These are phyloP conservation scores for Harrya chromipes DNA, from an alignment of 768 basidiomycete genomes.

Conservation along the genomic window DNA sequence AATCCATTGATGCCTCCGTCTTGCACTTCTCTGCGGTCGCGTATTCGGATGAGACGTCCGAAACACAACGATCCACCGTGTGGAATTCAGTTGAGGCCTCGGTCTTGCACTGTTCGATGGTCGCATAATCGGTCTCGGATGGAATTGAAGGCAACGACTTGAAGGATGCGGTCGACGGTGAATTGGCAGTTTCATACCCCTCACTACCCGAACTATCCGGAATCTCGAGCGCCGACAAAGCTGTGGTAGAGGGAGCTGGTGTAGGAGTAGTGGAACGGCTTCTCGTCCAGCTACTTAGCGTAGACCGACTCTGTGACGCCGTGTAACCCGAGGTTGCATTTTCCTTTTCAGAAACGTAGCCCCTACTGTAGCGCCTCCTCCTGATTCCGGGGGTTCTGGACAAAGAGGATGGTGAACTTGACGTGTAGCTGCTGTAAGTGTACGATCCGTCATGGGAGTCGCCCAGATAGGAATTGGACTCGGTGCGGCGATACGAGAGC, in stretches of 20 bases:
- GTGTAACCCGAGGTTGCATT: slow-evolving; percentile 39
- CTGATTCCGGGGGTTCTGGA: slow-evolving; percentile 59
- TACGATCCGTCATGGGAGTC: slow-evolving; percentile 48
- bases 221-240: slow-evolving; percentile 29
- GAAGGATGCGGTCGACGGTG: slow-evolving; percentile 50
- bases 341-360: slow-evolving; percentile 53
- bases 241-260: slow-evolving; percentile 29
- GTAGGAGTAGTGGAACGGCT: slow-evolving; percentile 32
- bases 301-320: slow-evolving; percentile 34
- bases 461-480: slow-evolving; percentile 54
- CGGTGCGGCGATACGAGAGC: slow-evolving; percentile 48
- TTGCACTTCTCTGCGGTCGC: slow-evolving; percentile 48
- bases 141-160: slow-evolving; percentile 60
- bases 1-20: slow-evolving; percentile 42
- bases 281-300: slow-evolving; percentile 32
- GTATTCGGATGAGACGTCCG: slow-evolving; percentile 45
- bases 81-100: slow-evolving; percentile 44
- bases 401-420: slow-evolving; percentile 51
- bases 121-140: slow-evolving; percentile 46
- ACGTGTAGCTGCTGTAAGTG: slow-evolving; percentile 31
- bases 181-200: slow-evolving; percentile 44
- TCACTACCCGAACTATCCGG: slow-evolving; percentile 43
- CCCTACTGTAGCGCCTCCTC: slow-evolving; percentile 43
- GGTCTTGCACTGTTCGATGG: slow-evolving; percentile 42
- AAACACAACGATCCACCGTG: slow-evolving; percentile 44